Evolutionary conservation across 306 rosid genomes (phyloP).

Genomic region (Dryas alaskensis): DNA sequence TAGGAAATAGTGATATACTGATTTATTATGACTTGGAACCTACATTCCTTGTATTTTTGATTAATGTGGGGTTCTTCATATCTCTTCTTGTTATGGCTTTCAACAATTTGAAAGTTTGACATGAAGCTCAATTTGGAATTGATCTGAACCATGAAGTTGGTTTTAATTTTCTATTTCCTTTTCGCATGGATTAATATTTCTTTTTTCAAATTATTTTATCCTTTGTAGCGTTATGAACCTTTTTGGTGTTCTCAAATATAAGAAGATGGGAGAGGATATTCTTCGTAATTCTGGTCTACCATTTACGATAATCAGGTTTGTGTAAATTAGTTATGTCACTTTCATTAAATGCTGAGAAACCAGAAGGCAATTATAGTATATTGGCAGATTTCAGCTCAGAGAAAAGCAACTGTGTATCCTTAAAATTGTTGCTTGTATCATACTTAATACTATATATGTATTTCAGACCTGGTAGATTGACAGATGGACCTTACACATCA

Average conservation of each 20-base stretch:
- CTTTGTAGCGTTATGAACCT: constrained; percentile 77
- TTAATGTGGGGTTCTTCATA: not conserved
- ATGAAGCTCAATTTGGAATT: not conserved
- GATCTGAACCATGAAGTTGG: not conserved
- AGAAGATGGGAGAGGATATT: constrained; percentile 93
- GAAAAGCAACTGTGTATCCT: not conserved
- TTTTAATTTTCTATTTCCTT: not conserved
- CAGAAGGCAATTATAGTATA: not conserved
- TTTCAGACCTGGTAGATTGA: constrained; percentile 84
- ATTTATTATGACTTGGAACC: too few relatives aligned
- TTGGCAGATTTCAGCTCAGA: not conserved
- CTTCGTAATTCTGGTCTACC: constrained; percentile 80
- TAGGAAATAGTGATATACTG: too few relatives aligned
- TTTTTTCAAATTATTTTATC: constrained; percentile 5
- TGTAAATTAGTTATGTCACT: constrained; percentile 4
- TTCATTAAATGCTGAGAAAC: not conserved
- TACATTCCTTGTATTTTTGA: too few relatives aligned
- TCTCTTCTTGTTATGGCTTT: not conserved
- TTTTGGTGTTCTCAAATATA: constrained; percentile 89
- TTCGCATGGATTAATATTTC: constrained; percentile 10
- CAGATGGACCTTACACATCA: constrained; percentile 97
- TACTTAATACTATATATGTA: constrained; percentile 11
- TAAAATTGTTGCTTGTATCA: not conserved
- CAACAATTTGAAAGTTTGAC: not conserved
- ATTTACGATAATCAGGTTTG: constrained; percentile 86